Evolutionary conservation across 148 eudicot species (phyloP).

Genomic region (Limonium bicolor): DNA sequence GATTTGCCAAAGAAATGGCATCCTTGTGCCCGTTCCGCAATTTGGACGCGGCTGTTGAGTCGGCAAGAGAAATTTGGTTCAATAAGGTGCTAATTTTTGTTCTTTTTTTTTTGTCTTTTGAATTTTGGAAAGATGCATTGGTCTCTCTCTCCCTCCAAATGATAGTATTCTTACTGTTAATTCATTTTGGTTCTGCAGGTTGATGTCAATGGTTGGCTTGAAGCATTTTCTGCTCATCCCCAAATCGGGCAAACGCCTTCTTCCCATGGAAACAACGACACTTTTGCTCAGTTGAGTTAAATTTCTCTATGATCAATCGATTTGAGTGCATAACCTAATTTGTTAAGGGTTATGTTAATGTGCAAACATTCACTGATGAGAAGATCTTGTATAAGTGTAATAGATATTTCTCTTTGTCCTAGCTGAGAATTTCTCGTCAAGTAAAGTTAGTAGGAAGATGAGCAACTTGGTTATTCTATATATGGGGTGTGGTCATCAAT

Average conservation of each 20-base stretch:
- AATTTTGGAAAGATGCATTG: too few relatives aligned
- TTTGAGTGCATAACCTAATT: too few relatives aligned
- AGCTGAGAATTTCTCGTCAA: too few relatives aligned
- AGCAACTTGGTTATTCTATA: too few relatives aligned
- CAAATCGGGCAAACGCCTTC: constrained; percentile 53
- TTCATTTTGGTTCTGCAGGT: constrained; percentile 25
- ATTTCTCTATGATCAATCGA: too few relatives aligned
- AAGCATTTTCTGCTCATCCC: constrained; percentile 85
- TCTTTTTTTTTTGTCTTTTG: background rate
- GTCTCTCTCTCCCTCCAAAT: background rate
- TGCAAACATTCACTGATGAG: too few relatives aligned
- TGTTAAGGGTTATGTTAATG: too few relatives aligned
- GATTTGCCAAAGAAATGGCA: constrained; percentile 56
- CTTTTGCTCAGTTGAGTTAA: constrained; percentile 69
- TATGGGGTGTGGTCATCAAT: too few relatives aligned
- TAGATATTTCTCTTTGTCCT: too few relatives aligned
- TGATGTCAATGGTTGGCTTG: constrained; percentile 87
- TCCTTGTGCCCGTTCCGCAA: constrained; percentile 36
- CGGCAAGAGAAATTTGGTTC: constrained; percentile 74
- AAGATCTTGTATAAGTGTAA: too few relatives aligned
- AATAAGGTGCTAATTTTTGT: constrained; percentile 34
- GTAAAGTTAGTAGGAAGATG: too few relatives aligned
- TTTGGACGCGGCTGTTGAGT: constrained; percentile 26
- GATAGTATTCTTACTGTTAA: background rate
- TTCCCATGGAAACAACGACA: constrained; percentile 23